These are phyloP conservation scores for Fusarium sarcochroum DNA, from an alignment of 2,329 filamentous ascomycete genomes.

Conservation along the genomic window DNA sequence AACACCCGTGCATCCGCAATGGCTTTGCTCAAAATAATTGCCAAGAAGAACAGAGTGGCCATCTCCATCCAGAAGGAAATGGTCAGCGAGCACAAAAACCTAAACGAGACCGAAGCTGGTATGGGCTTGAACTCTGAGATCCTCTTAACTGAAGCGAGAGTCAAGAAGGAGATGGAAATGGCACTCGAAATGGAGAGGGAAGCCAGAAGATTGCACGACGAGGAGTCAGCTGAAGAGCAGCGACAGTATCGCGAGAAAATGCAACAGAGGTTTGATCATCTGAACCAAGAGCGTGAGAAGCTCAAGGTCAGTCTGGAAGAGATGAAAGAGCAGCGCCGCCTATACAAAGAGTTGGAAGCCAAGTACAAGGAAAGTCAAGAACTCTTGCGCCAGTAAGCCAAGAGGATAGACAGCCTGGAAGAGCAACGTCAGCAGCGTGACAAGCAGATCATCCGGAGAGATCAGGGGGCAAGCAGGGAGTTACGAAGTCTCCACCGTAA, in stretches of 20 bases:
- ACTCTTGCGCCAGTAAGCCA: background rate
- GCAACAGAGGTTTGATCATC: background rate
- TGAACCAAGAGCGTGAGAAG: background rate
- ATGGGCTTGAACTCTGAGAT: background rate
- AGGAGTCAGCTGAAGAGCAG: background rate
- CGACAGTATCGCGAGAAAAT: background rate
- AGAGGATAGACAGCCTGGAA: background rate
- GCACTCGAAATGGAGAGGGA: background rate
- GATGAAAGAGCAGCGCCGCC: background rate
- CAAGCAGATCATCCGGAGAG: background rate
- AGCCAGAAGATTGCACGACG: background rate
- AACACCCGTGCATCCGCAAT: background rate
- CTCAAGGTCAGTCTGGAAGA: background rate
- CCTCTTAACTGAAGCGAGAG: background rate
- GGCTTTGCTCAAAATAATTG: background rate
- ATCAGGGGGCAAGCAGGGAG: background rate
- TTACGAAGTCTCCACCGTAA: background rate
- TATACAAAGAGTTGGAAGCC: background rate
- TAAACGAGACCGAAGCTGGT: background rate
- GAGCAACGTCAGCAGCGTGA: background rate
- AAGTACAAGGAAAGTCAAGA: background rate
- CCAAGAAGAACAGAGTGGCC: background rate
- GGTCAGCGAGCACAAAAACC: background rate
- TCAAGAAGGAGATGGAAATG: background rate
- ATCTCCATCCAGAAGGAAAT: background rate